Evolutionary conservation across 78 protist species (phyloP).

Genomic region (Trichosphaerium sp.): DNA sequence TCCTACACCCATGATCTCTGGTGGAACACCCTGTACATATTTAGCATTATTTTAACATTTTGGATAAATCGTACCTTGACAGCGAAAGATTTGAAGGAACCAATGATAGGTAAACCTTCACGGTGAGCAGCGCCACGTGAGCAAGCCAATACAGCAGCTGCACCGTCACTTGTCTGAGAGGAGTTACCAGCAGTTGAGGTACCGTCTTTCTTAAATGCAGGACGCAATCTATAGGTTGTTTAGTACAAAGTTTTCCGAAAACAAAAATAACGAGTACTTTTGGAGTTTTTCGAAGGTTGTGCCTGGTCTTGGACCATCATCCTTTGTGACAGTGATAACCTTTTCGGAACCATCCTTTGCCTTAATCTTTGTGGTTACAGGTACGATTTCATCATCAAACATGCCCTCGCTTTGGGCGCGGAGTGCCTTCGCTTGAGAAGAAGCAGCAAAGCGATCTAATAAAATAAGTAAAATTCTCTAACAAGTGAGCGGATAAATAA

Average conservation of each 20-base stretch:
- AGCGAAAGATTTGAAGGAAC: slow-evolving; percentile 15
- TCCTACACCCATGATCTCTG: slow-evolving; percentile 61
- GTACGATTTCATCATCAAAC: slow-evolving; percentile 48
- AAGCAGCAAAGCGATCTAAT: slow-evolving; percentile 60
- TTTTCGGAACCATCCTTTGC: slow-evolving; percentile 32
- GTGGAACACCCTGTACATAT: slow-evolving; percentile 28
- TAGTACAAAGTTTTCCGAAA: too few species aligned
- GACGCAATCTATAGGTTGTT: neutral
- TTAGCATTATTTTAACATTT: too few species aligned
- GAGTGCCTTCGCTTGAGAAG: slow-evolving; percentile 50
- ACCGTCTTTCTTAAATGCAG: slow-evolving; percentile 52
- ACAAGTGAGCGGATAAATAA: too few species aligned
- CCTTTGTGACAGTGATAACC: slow-evolving; percentile 13
- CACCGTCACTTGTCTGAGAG: slow-evolving; percentile 56
- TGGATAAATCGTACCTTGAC: slow-evolving; percentile 1
- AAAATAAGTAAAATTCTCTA: too few species aligned
- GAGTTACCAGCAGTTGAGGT: slow-evolving; percentile 77
- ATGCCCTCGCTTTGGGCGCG: slow-evolving; percentile 56
- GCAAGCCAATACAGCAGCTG: slow-evolving; percentile 43
- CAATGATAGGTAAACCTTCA: slow-evolving; percentile 27
- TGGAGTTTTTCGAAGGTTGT: slow-evolving; percentile 24
- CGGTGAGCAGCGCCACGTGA: slow-evolving; percentile 19
- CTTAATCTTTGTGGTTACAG: slow-evolving; percentile 23
- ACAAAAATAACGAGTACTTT: slow-evolving; percentile 49
- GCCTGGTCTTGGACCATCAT: slow-evolving; percentile 50